Evolutionary conservation across 352 stramenopile species (phyloP).

Genomic region (Phytophthora sojae): DNA sequence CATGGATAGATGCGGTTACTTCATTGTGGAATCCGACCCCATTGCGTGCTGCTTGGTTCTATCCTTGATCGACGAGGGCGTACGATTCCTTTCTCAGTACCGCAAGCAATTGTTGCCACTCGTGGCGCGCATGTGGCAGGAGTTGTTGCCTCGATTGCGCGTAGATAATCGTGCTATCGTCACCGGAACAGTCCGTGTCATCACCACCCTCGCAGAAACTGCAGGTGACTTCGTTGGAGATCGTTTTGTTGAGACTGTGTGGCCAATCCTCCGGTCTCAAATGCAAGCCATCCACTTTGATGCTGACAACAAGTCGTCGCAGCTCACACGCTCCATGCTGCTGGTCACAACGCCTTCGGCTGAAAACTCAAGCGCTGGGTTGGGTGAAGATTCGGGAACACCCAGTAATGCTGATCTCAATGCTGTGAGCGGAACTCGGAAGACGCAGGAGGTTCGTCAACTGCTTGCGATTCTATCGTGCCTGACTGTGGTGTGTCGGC

Average conservation of each 20-base stretch:
- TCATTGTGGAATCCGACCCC: slow-evolving; percentile 71
- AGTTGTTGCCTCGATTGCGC: slow-evolving; percentile 65
- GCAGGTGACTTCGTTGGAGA: slow-evolving; percentile 85
- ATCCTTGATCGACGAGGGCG: slow-evolving; percentile 70
- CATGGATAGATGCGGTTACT: slow-evolving; percentile 79
- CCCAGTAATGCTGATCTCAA: slow-evolving; percentile 18
- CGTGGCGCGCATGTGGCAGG: slow-evolving; percentile 78
- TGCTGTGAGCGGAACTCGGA: slow-evolving; percentile 38
- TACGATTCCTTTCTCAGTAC: slow-evolving; percentile 53
- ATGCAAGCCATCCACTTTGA: slow-evolving; percentile 49
- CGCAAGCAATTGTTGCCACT: slow-evolving; percentile 73
- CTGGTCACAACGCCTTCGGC: slow-evolving; percentile 41
- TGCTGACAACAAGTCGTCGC: slow-evolving; percentile 32
- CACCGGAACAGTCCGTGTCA: slow-evolving; percentile 54
- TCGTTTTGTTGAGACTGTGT: slow-evolving; percentile 83
- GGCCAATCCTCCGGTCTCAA: slow-evolving; percentile 61
- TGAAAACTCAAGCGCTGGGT: background rate
- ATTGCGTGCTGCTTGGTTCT: slow-evolving; percentile 79
- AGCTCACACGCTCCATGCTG: slow-evolving; percentile 76
- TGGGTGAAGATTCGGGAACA: background rate
- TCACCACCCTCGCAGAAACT: slow-evolving; percentile 59
- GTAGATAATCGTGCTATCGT: slow-evolving; percentile 73
- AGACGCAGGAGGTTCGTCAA: slow-evolving; percentile 66
- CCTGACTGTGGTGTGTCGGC: slow-evolving; percentile 53
- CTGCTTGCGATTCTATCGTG: slow-evolving; percentile 68